phyloP scores from a whole-genome alignment of 2,329 filamentous ascomycete species.

The Pestalotiopsis sp. region DNA sequence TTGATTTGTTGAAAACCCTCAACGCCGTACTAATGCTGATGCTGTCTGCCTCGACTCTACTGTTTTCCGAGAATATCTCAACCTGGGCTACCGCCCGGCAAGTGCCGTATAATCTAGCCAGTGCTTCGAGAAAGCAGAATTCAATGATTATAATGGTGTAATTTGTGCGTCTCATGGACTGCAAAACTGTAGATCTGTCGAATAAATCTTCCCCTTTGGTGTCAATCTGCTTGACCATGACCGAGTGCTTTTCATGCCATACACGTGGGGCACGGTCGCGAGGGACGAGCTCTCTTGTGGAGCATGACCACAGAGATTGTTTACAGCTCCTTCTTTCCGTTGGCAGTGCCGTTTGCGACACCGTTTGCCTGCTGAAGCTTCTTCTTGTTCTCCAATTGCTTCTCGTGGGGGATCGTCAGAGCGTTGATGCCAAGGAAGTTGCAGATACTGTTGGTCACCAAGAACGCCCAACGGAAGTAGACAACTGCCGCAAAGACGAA shows the following conservation, averaged over 20 bases:
- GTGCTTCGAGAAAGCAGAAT: neutral
- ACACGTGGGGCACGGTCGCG: neutral
- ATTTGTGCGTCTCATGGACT: neutral
- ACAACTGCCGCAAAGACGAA: conserved; percentile 81
- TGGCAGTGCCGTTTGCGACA: conserved; percentile 22
- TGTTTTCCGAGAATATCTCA: neutral
- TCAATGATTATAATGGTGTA: neutral
- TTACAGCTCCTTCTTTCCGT: conserved; percentile 31
- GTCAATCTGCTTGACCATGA: neutral
- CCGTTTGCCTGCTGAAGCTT: conserved; percentile 31
- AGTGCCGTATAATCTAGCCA: neutral
- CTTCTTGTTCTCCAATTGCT: conserved; percentile 58
- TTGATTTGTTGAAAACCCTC: conserved; percentile 13
- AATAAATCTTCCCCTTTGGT: neutral
- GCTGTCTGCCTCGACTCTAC: neutral
- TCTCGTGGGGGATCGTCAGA: conserved; percentile 76
- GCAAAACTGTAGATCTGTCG: neutral
- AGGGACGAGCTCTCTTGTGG: neutral
- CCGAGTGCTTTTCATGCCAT: neutral
- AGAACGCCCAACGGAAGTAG: conserved; percentile 90
- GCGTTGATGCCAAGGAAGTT: conserved; percentile 92
- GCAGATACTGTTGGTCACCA: conserved; percentile 92
- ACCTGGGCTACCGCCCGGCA: neutral
- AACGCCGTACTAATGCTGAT: conserved; percentile 12
- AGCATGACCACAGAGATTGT: neutral